Percentiles rank a stretch among this genome's conserved stretches.
Conservation (phyloP, 176 grass and related monocot species). For the Oryza coarctata region DNA sequence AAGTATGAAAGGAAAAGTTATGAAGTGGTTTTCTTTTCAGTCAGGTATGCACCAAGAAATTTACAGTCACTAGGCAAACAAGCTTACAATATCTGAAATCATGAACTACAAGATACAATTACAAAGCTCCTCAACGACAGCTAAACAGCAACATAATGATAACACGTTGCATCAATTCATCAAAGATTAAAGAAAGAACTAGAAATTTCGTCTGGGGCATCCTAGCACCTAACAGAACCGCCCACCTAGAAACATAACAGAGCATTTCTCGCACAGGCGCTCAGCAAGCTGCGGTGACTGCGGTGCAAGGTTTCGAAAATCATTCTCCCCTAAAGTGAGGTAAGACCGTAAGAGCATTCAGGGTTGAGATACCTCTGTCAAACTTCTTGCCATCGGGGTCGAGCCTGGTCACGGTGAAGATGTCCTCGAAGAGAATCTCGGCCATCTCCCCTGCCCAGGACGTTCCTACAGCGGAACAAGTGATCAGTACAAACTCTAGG, state of each 20-base stretch:
- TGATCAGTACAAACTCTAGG: background rate
- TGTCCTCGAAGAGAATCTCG: background rate
- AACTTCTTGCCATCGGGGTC: constrained; percentile 81
- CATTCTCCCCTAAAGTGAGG: background rate
- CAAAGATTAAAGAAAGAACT: too few relatives aligned
- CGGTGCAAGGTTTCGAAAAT: too few relatives aligned
- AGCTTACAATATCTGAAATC: background rate
- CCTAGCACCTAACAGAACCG: too few relatives aligned
- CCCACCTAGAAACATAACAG: too few relatives aligned
- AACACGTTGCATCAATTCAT: too few relatives aligned
- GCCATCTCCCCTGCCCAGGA: background rate
- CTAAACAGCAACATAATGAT: too few relatives aligned
- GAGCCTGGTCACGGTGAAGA: constrained; percentile 14
- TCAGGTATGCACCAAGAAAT: background rate
- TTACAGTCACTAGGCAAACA: background rate
- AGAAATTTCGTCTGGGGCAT: too few relatives aligned
- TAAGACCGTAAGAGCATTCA: background rate
- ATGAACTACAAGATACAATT: background rate
- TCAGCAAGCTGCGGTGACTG: too few relatives aligned
- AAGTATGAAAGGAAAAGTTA: background rate
- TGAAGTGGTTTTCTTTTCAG: background rate
- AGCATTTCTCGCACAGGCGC: too few relatives aligned
- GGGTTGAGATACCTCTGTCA: constrained; percentile 62
- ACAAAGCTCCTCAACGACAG: background rate
- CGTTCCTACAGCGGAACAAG: background rate